Evolutionary conservation across 2,329 filamentous ascomycete genomes (phyloP).

Genomic region (Zymoseptoria brevis): DNA sequence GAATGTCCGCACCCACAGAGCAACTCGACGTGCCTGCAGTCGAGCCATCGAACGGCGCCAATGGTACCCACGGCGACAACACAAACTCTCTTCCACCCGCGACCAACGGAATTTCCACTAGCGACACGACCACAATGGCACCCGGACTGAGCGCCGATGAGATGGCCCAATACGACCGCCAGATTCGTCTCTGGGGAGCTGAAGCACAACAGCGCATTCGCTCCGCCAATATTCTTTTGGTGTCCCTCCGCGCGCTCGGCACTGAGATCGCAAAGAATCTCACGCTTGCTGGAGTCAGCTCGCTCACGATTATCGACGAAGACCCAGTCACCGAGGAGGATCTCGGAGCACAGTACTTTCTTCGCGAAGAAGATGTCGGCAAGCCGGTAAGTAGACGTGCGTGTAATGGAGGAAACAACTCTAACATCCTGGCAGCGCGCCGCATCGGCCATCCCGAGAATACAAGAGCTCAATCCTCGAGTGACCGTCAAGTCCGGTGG

Average conservation of each 20-base stretch:
- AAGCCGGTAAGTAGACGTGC: constrained; percentile 52
- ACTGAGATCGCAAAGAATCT: constrained; percentile 97
- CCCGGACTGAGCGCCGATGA: constrained; percentile 57
- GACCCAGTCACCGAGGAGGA: constrained; percentile 68
- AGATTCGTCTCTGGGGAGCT: constrained; percentile 95
- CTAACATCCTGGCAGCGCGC: constrained; percentile 52
- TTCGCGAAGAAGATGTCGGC: constrained; percentile 64
- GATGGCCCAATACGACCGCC: constrained; percentile 92
- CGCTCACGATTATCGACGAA: constrained; percentile 80
- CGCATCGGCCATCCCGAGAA: constrained; percentile 65
- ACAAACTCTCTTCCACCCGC: constrained; percentile 1
- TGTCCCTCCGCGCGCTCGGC: constrained; percentile 78
- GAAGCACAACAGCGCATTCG: constrained; percentile 86
- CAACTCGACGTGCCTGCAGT: constrained; percentile 1
- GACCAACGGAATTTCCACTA: constrained; percentile 14
- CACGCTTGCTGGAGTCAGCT: constrained; percentile 84
- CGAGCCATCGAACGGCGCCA: constrained; percentile 1
- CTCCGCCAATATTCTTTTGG: constrained; percentile 78
- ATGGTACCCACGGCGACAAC: constrained; percentile 9
- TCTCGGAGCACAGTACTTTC: constrained; percentile 61
- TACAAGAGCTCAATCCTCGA: constrained; percentile 82
- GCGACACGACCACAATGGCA: constrained; percentile 16
- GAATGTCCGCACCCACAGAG: constrained; percentile 5
- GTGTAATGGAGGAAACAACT: not conserved
- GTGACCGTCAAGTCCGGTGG: constrained; percentile 55